Evolutionary conservation across 345 rosid species (phyloP), one percentile per base, ranked within the genome.

Genomic region (Populus tremula): DNA sequence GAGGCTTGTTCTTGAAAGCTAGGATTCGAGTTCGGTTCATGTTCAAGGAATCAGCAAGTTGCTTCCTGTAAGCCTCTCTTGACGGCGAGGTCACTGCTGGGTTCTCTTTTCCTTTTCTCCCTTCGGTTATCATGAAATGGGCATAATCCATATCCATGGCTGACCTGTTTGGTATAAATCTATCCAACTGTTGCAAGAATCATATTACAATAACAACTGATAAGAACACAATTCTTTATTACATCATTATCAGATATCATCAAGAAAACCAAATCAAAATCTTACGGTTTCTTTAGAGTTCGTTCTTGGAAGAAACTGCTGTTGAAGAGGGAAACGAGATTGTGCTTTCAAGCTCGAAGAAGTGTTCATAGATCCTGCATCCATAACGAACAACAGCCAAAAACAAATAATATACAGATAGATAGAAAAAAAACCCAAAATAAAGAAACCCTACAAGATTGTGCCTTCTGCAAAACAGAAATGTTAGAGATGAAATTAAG

Each of bases 1-100:
- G 92, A 27, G 92, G 87, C 78, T 89, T 92, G 88, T 86, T 87
- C 77, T 80, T 84, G 81, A 91, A 92, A 7, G 92, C 92, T 29
- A 92, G 82, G 67, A 92, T 92, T 25, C 90, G 76, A 8, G 91
- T 86, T 73, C 87, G 77, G 65, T 87, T 87, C 87, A 90, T 85
- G 67, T 88, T 85, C 41, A 89, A 77, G 1, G 89, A 61, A 81
- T 90, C 93, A 0, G 91, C 92, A 59, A 59, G 64, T 23, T 59
- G 64, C 64, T 59, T 59, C 64, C 27, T 59, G 27, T 59, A 59
- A 59, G 64, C 64, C 27, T 59, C 64, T 59, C 64, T 59, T 59
- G 64, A 59, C 1, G 64, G 64, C 25, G 64, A 59, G 14, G 4
- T 59, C 16, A 3, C 29, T 59, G 64, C 1, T 59, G 64, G 64